Evolutionary conservation across 1,139 yeast species (phyloP), one percentile per base, ranked within the genome.

Genomic region (Hyphopichia burtonii): DNA sequence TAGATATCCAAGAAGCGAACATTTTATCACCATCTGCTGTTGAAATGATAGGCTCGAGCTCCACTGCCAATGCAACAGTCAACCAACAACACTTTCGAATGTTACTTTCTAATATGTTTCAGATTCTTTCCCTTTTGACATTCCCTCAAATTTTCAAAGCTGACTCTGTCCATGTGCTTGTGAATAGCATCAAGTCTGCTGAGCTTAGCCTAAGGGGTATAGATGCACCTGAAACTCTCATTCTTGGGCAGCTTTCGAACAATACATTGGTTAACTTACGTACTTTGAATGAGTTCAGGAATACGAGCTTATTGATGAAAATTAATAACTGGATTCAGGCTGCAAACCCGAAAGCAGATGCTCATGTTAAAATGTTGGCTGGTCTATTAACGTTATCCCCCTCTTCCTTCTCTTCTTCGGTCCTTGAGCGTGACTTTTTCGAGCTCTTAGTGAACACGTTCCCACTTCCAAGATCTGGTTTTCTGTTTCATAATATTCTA

Each of bases 141-240:
- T 74, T 73, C 51, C 79, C 79, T 0, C 65, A 61, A 25, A 56
- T 65, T 1, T 63, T 60, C 49, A 68, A 67, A 38, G 64, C 71
- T 0, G 76, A 71, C 41, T 61, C 70, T 11, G 51, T 63, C 0
- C 57, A 48, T 27, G 54, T 76, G 9, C 63, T 83, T 30, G 66
- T 78, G 3, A 75, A 76, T 47, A 78, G 88, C 0, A 77, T 87
- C 23, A 78, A 80, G 44, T 76, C 87, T 0, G 58, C 76, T 12
- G 96, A 88, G 54, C 82, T 86, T 11, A 68, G 86, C 0, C 60
- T 85, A 18, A 71, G 96, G 45, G 94, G 94, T 0, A 56, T 63
- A 2, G 47, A 65, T 3, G 60, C 75, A 9, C 50, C 63, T 3
- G 57, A 55, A 0, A 67, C 71, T 0, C 52, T 82, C 16, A 58